A percentile compares a stretch with the other conserved stretches of the same genome.
These are phyloP conservation scores for Bipolaris gigantea DNA, from an alignment of 2,329 filamentous ascomycete species.

Conservation along the genomic window DNA sequence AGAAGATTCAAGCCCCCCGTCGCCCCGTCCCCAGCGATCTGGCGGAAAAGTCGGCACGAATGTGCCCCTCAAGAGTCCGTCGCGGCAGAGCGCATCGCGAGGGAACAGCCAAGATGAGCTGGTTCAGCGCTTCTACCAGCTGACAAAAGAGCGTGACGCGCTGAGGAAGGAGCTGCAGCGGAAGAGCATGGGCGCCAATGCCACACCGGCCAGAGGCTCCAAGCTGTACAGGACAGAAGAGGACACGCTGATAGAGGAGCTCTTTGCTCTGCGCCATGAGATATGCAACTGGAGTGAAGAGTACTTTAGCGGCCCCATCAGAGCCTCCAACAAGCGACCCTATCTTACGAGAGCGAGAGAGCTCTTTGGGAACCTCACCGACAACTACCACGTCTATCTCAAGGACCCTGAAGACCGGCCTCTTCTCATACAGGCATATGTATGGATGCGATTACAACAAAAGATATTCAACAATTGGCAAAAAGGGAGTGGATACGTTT, in stretches of 20 bases:
- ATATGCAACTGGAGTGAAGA: constrained; percentile 42
- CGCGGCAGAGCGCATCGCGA: constrained; percentile 34
- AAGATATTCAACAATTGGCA: constrained; percentile 42
- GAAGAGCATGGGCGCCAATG: constrained; percentile 36
- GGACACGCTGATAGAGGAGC: constrained; percentile 41
- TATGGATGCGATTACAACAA: constrained; percentile 43
- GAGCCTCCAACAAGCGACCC: constrained; percentile 34
- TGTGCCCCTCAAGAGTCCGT: constrained; percentile 43
- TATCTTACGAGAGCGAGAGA: constrained; percentile 37
- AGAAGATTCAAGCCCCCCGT: constrained; percentile 29
- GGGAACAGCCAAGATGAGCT: constrained; percentile 44
- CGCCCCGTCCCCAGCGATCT: constrained; percentile 22
- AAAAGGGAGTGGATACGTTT: constrained; percentile 43
- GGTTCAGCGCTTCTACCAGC: constrained; percentile 43
- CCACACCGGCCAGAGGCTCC: constrained; percentile 30
- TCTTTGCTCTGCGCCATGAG: constrained; percentile 39
- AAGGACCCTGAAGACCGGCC: constrained; percentile 38
- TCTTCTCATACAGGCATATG: constrained; percentile 41
- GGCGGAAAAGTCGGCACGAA: constrained; percentile 29
- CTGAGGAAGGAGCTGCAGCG: constrained; percentile 42
- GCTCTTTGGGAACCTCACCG: constrained; percentile 38
- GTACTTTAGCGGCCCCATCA: constrained; percentile 37
- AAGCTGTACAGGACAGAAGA: constrained; percentile 42
- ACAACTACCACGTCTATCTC: constrained; percentile 41
- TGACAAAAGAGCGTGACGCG: constrained; percentile 44